phyloP scores from a whole-genome alignment of 305 asterid species.

The Solanum hybrid region DNA sequence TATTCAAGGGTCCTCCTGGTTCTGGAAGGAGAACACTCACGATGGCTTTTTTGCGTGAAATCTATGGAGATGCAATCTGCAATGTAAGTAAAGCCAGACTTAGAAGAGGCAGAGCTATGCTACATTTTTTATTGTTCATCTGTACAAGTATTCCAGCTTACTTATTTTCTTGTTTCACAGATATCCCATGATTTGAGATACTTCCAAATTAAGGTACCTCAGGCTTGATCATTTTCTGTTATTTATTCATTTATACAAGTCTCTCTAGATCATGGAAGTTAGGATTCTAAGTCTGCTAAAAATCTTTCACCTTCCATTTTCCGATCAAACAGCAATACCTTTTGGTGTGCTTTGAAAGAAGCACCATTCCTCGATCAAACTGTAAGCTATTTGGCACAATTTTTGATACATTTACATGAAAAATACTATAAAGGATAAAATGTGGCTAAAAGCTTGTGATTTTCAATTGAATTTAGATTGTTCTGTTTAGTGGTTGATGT shows the following conservation, averaged over 20 bases:
- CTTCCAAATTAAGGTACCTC: conserved; percentile 60
- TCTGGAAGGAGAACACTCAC: conserved; percentile 66
- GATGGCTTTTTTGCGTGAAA: conserved; percentile 62
- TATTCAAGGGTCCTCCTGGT: conserved; percentile 75
- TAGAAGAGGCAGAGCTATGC: not conserved
- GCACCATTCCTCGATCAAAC: not conserved
- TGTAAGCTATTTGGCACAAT: not conserved
- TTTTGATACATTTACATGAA: not conserved
- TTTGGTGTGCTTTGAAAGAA: not conserved
- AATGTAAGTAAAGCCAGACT: conserved; percentile 36
- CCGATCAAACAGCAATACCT: not conserved
- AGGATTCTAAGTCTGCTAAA: not conserved
- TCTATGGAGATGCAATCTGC: conserved; percentile 59
- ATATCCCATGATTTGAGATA: conserved; percentile 59
- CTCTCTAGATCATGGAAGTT: not conserved
- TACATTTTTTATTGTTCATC: not conserved
- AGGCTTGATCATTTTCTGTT: not conserved
- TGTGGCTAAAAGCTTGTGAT: not conserved
- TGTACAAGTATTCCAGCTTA: too few relatives aligned
- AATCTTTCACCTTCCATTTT: not conserved
- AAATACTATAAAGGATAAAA: not conserved
- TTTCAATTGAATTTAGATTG: not conserved
- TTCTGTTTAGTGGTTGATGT: not conserved
- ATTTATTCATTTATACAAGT: not conserved
- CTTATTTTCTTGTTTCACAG: conserved; percentile 13